A percentile compares a stretch with the other conserved stretches of the same genome.
phyloP scores from a whole-genome alignment of 768 basidiomycete genomes.

The Termitomyces sp. region DNA sequence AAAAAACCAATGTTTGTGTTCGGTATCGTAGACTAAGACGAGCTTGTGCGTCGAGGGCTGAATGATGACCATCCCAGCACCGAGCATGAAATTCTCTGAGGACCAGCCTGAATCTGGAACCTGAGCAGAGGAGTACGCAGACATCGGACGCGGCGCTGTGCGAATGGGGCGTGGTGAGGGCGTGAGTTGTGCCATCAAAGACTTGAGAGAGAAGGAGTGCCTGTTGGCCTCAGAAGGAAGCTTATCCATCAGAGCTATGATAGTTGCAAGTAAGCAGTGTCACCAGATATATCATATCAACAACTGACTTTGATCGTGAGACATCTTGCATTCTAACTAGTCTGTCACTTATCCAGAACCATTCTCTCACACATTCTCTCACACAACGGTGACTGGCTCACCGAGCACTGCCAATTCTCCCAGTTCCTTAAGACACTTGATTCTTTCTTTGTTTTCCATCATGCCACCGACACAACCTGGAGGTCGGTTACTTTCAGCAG shows the following conservation, averaged over 20 bases:
- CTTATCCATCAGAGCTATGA: neutral
- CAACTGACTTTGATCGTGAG: neutral
- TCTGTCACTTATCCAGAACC: neutral
- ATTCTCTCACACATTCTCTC: neutral
- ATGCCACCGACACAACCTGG: constrained; percentile 14
- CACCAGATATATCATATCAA: neutral
- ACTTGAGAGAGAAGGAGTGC: neutral
- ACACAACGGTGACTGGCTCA: neutral
- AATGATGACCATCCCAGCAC: constrained; percentile 59
- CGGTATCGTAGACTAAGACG: constrained; percentile 42
- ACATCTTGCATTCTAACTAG: neutral
- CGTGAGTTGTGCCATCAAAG: neutral
- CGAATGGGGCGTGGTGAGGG: neutral
- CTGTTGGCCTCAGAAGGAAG: neutral
- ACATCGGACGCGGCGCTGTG: neutral
- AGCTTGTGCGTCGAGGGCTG: constrained; percentile 52
- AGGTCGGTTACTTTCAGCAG: constrained; percentile 2
- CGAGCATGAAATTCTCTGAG: constrained; percentile 48
- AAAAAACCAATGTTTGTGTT: constrained; percentile 45
- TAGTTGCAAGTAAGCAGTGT: neutral
- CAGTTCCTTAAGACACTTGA: neutral
- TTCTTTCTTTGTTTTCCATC: neutral
- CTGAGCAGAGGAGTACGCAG: constrained; percentile 29
- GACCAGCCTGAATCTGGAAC: constrained; percentile 43
- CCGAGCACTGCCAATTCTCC: neutral